A percentile compares a stretch with the other conserved stretches of the same genome.
phyloP scores from a whole-genome alignment of 345 rosid genomes.

The Populus tremula region DNA sequence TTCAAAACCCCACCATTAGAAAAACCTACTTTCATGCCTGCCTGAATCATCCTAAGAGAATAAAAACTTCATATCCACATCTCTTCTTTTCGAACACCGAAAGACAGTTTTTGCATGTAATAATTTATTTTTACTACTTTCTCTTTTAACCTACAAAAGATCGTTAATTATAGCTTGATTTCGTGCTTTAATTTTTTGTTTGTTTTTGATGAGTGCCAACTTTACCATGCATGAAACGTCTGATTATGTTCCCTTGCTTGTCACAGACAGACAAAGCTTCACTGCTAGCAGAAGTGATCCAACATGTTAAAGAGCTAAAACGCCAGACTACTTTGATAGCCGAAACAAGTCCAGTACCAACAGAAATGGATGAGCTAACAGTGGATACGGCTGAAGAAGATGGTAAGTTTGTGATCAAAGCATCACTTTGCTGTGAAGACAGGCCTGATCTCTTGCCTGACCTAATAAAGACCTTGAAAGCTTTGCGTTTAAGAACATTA shows the following conservation, averaged over 20 bases:
- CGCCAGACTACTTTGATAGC: conserved; percentile 76
- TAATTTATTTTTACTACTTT: not conserved
- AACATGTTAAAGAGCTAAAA: conserved; percentile 89
- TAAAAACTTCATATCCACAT: not conserved
- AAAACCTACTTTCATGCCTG: conserved; percentile 11
- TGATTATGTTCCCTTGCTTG: not conserved
- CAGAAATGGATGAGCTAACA: conserved; percentile 79
- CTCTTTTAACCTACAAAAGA: not conserved
- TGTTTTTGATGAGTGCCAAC: not conserved
- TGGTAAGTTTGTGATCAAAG: conserved; percentile 79
- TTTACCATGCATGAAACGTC: not conserved
- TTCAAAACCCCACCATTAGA: not conserved
- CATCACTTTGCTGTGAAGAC: conserved; percentile 91
- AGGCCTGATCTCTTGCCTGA: conserved; percentile 87
- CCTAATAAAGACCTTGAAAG: conserved; percentile 78
- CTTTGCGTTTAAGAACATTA: conserved; percentile 65
- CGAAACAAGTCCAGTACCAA: conserved; percentile 74
- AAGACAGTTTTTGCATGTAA: not conserved
- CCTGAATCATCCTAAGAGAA: conserved; percentile 6
- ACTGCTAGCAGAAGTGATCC: conserved; percentile 93
- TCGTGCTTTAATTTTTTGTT: not conserved
- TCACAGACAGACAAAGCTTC: conserved; percentile 95
- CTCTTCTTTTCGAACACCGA: conserved; percentile 15
- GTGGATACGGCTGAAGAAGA: conserved; percentile 82
- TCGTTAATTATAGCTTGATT: not conserved